These are phyloP conservation scores for Lichtheimia ornata DNA, from an alignment of 371 early-diverging fungal genomes.

Conservation along the genomic window DNA sequence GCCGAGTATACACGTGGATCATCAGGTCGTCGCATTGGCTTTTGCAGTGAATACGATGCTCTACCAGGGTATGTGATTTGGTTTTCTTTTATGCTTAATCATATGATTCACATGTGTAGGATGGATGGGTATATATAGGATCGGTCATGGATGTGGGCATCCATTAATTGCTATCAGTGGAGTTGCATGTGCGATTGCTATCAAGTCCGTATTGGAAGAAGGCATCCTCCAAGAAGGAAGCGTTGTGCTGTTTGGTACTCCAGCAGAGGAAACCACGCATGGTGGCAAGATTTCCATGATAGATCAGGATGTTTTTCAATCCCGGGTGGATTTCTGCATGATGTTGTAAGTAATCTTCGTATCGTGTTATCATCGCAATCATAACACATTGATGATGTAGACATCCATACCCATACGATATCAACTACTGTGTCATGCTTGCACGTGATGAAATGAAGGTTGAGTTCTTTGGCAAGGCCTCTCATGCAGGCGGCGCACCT, in stretches of 20 bases:
- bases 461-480: constrained; percentile 47
- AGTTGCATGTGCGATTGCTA: constrained; percentile 67
- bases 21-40: constrained; percentile 44
- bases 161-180: constrained; percentile 74
- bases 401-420: constrained; percentile 5
- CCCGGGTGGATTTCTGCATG: constrained; percentile 65
- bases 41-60: constrained; percentile 72
- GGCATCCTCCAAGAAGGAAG: constrained; percentile 52
- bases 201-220: constrained; percentile 55
- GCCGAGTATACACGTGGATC: constrained; percentile 54
- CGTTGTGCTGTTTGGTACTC: constrained; percentile 77
- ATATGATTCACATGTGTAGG: background rate
- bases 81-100: constrained; percentile 12
- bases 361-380: background rate
- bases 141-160: constrained; percentile 72
- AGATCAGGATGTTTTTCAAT: constrained; percentile 66
- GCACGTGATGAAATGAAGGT: constrained; percentile 28
- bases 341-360: constrained; percentile 56
- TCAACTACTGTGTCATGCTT: constrained; percentile 9
- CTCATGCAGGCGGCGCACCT: constrained; percentile 52
- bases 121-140: constrained; percentile 12
- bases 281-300: constrained; percentile 78
- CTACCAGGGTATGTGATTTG: constrained; percentile 46
- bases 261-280: constrained; percentile 62
- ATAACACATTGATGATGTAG: background rate